Conservation (phyloP, 2,329 filamentous ascomycete genomes). For the Paracorniculantispora psalliotae region DNA sequence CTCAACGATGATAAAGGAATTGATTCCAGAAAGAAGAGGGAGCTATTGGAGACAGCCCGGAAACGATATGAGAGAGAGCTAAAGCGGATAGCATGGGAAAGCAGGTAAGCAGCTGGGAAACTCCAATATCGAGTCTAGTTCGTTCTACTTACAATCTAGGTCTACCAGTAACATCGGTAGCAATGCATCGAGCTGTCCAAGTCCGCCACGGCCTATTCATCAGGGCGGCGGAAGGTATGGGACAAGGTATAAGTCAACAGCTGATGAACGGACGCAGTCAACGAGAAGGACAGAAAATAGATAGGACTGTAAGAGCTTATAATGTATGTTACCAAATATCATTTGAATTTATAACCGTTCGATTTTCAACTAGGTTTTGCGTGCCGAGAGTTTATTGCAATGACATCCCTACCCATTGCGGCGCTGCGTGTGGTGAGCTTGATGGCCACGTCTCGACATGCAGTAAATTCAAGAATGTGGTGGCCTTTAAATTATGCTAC, state of each 20-base stretch:
- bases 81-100: slow-evolving; percentile 4
- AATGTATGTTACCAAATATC: too few species aligned
- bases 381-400: too few species aligned
- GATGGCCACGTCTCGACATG: too few species aligned
- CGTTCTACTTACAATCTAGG: neutral
- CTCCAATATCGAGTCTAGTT: neutral
- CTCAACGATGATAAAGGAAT: neutral
- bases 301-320: neutral
- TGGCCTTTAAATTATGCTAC: too few species aligned
- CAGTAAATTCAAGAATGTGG: too few species aligned
- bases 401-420: too few species aligned
- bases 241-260: neutral
- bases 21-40: too few species aligned
- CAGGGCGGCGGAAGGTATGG: slow-evolving; percentile 15
- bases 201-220: slow-evolving; percentile 16
- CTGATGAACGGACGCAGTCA: neutral
- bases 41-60: neutral
- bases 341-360: too few species aligned
- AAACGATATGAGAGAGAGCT: slow-evolving; percentile 1
- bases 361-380: too few species aligned
- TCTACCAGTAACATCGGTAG: neutral
- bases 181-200: neutral
- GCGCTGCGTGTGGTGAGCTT: too few species aligned
- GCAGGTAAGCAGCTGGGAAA: neutral
- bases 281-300: neutral